Evolutionary conservation across 169 alveolate genomes (phyloP).

Genomic region (Plasmodium yoelii): DNA sequence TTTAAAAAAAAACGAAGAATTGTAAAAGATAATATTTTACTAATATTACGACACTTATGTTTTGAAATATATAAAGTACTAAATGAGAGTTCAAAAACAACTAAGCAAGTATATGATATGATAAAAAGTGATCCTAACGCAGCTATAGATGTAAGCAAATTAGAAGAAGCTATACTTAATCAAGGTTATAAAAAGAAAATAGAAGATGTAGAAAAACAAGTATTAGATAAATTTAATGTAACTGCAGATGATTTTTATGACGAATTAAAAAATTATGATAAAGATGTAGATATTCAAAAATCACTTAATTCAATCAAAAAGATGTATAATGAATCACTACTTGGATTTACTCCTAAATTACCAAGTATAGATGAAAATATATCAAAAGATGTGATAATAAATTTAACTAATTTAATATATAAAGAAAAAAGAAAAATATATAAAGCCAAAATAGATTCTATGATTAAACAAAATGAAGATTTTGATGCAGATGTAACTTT

Average conservation of each 20-base stretch:
- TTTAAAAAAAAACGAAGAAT: slow-evolving; percentile 33
- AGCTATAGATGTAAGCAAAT: slow-evolving; percentile 37
- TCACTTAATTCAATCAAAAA: slow-evolving; percentile 52
- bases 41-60: slow-evolving; percentile 46
- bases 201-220: slow-evolving; percentile 68
- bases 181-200: slow-evolving; percentile 61
- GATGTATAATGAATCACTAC: slow-evolving; percentile 59
- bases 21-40: slow-evolving; percentile 48
- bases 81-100: slow-evolving; percentile 48
- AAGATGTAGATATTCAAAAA: slow-evolving; percentile 50
- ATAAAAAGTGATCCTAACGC: slow-evolving; percentile 55
- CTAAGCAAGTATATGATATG: slow-evolving; percentile 53
- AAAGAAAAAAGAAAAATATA: slow-evolving; percentile 71
- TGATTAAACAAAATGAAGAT: slow-evolving; percentile 34
- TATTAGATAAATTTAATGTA: slow-evolving; percentile 42
- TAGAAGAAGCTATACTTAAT: slow-evolving; percentile 60
- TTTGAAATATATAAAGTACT: slow-evolving; percentile 51
- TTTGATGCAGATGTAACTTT: slow-evolving; percentile 22
- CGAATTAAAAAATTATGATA: slow-evolving; percentile 59
- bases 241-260: slow-evolving; percentile 70
- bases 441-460: slow-evolving; percentile 51
- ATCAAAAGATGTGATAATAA: slow-evolving; percentile 38
- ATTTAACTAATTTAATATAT: slow-evolving; percentile 48
- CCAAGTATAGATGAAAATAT: slow-evolving; percentile 59
- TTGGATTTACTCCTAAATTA: slow-evolving; percentile 61